phyloP scores from a whole-genome alignment of 805 yeast genomes.

The Teunomyces lycoperdinae region DNA sequence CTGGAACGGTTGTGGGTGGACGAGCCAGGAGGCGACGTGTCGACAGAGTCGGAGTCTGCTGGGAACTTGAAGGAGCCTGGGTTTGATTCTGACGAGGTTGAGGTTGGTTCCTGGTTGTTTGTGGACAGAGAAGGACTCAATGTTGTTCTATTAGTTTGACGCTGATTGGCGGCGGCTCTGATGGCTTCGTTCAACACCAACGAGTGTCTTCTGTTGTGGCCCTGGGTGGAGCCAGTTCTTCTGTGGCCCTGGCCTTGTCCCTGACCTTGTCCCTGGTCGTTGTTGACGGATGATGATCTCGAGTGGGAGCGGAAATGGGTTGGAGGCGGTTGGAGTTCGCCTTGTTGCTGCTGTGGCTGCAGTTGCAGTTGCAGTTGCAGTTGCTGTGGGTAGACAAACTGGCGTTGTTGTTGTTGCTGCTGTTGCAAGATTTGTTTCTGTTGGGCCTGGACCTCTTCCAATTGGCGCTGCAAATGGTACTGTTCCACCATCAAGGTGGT shows the following conservation, averaged over 20 bases:
- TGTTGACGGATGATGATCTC: slow-evolving; percentile 25
- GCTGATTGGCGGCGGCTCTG: slow-evolving; percentile 92
- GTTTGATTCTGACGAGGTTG: slow-evolving; percentile 8
- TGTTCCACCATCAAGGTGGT: slow-evolving; percentile 91
- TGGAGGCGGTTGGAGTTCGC: slow-evolving; percentile 21
- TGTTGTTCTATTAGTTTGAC: slow-evolving; percentile 42
- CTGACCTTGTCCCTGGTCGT: background rate
- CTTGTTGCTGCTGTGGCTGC: slow-evolving; percentile 18
- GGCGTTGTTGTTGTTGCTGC: slow-evolving; percentile 37
- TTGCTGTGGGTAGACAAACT: slow-evolving; percentile 7
- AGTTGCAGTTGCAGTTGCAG: slow-evolving; percentile 13
- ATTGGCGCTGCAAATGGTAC: slow-evolving; percentile 83
- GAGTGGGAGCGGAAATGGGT: slow-evolving; percentile 28
- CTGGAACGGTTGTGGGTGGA: slow-evolving; percentile 33
- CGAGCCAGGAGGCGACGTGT: slow-evolving; percentile 8
- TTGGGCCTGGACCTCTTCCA: slow-evolving; percentile 88
- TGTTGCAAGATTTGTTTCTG: slow-evolving; percentile 85
- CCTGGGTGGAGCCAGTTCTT: slow-evolving; percentile 40
- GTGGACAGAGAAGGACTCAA: slow-evolving; percentile 28
- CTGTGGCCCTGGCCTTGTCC: slow-evolving; percentile 22
- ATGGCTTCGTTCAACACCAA: slow-evolving; percentile 90
- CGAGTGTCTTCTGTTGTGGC: slow-evolving; percentile 90
- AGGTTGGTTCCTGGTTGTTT: slow-evolving; percentile 11
- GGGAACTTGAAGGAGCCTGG: slow-evolving; percentile 56
- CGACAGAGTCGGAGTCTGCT: slow-evolving; percentile 24